Percentiles rank a stretch among this genome's conserved stretches.
phyloP scores from a whole-genome alignment of 148 eudicot genomes.

The Amaranthus hypochondriacus region DNA sequence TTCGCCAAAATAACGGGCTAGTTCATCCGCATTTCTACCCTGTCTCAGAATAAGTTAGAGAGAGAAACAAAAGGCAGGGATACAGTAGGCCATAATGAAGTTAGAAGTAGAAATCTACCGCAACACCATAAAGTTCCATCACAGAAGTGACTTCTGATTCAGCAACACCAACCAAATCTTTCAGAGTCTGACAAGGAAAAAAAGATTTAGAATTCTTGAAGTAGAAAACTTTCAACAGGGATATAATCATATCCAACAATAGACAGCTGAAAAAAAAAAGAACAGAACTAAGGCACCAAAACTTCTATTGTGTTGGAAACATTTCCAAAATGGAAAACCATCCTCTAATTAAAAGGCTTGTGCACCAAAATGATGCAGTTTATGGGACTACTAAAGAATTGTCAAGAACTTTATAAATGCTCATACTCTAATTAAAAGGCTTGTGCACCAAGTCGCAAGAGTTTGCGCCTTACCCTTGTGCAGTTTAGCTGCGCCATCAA shows the following conservation, averaged over 20 bases:
- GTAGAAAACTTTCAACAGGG: neutral
- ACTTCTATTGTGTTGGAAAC: too few species aligned
- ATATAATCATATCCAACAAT: neutral
- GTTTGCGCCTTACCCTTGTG: too few species aligned
- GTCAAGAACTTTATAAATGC: too few species aligned
- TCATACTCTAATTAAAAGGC: too few species aligned
- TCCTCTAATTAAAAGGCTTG: too few species aligned
- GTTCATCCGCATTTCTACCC: slow-evolving; percentile 96
- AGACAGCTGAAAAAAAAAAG: neutral
- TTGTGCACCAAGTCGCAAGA: too few species aligned
- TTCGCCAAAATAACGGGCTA: slow-evolving; percentile 90
- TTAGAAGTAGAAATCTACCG: slow-evolving; percentile 39
- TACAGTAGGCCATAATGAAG: slow-evolving; percentile 14
- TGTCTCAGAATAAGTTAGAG: slow-evolving; percentile 39
- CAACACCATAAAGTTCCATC: slow-evolving; percentile 60
- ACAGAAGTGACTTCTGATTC: slow-evolving; percentile 77
- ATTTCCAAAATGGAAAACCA: too few species aligned
- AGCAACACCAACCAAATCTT: slow-evolving; percentile 58
- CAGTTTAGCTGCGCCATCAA: too few species aligned
- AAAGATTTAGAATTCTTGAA: neutral
- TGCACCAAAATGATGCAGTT: too few species aligned
- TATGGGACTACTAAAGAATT: too few species aligned
- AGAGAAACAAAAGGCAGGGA: slow-evolving; percentile 3
- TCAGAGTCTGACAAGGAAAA: slow-evolving; percentile 48
- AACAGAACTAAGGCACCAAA: neutral